Base-by-base conservation (phyloP, 2,329 filamentous ascomycete species). In the Dactylellina haptotyla region DNA sequence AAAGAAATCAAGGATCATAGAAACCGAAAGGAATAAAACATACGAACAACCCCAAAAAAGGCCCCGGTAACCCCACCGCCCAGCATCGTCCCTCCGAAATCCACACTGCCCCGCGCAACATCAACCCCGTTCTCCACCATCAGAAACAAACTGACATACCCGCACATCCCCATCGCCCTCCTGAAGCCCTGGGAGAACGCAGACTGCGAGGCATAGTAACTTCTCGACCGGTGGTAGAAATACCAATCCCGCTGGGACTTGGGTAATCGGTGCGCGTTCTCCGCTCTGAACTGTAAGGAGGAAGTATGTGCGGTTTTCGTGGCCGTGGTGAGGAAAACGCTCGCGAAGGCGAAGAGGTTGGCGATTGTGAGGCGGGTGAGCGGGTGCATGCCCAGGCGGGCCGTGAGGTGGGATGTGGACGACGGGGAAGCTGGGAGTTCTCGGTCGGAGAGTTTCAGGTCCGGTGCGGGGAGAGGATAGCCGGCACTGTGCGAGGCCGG, bases 181-280 rank as follows among this genome's bases (percentile, higher is more conserved):
- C 97, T 93, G 56, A 89, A 64, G 0, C 92, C 95, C 78, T 96
- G 92, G 58, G 87, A 87, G 16, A 96, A 83, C 0, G 90, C 94
- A 4, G 90, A 91, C 20, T 90, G 85, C 78, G 91, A 89, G 57
- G 90, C 86, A 78, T 92, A 88, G 83, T 99, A 98, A 82, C 97
- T 98, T 82, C 98, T 98, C 80, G 88, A 92, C 82, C 97, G 97
- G 84, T 98, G 94, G 81, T 99, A 99, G n/a, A 98, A 87, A 80
- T 94, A 99, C 95, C 95, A 99, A 16, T 93, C 94, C 1, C 89
- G 87, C 25, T 91, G 89, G 0, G 89, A 89, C 2, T 87, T 88
- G 18, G 95, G 95, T 75, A 97, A 88, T 76, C 94, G 91, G 84
- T 99, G 95, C 0, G 95, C 93, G 80, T 99, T 96, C 82, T 99